These are phyloP conservation scores for Rhizophagus prolifer DNA, from an alignment of 192 early-diverging fungal species.

Conservation along the genomic window DNA sequence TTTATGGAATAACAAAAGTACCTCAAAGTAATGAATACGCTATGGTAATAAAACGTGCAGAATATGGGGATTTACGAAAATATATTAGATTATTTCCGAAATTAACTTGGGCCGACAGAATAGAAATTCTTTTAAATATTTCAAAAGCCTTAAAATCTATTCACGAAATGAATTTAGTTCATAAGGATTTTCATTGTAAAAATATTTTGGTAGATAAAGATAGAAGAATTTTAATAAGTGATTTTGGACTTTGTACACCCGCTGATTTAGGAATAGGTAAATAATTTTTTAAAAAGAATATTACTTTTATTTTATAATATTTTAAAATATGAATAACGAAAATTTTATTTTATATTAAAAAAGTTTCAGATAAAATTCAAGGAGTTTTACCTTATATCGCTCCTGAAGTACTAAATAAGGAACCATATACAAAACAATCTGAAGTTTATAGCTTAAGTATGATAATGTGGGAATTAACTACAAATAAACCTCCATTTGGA, in stretches of 20 bases:
- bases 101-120: not conserved
- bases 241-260: conserved; percentile 39
- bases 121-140: not conserved
- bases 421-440: conserved; percentile 35
- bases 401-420: too few species aligned
- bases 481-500: too few species aligned
- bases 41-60: too few species aligned
- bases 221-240: conserved; percentile 22
- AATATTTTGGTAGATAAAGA: not conserved
- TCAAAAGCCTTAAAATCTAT: not conserved
- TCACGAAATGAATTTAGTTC: not conserved
- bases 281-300: too few species aligned
- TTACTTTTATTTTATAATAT: too few species aligned
- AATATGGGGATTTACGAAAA: too few species aligned
- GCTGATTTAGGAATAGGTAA: conserved; percentile 33
- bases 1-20: too few species aligned
- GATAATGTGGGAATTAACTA: conserved; percentile 48
- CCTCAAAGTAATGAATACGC: too few species aligned
- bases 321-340: too few species aligned
- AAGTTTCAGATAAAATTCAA: too few species aligned
- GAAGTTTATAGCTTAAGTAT: conserved; percentile 43
- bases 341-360: too few species aligned
- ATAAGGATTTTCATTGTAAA: conserved; percentile 1
- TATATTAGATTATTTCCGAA: not conserved
- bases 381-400: conserved; percentile 45